These are phyloP conservation scores for Grigorovia humatica DNA, from an alignment of 805 yeast genomes.

Conservation along the genomic window DNA sequence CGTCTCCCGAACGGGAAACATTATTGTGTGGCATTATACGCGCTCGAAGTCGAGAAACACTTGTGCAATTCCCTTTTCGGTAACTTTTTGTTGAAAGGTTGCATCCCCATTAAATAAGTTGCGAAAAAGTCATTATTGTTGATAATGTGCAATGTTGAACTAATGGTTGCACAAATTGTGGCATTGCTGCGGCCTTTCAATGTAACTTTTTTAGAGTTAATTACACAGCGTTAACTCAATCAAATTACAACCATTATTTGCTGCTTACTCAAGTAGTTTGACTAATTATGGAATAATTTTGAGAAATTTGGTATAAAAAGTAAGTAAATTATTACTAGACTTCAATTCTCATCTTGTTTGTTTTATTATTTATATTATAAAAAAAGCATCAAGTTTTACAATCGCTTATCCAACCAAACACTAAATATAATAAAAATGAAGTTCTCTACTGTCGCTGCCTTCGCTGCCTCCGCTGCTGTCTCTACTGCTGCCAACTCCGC, in stretches of 20 bases:
- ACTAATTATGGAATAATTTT: background rate
- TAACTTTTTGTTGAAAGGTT: background rate
- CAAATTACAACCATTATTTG: no score
- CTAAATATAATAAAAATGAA: conserved; percentile 1
- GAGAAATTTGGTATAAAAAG: background rate
- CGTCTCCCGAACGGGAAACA: background rate
- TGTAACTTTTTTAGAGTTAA: background rate
- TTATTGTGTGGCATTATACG: background rate
- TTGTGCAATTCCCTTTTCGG: background rate
- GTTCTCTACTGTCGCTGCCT: conserved; percentile 3
- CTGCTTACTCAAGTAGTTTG: no score
- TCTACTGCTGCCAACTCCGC: conserved; percentile 14
- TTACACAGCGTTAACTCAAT: no score
- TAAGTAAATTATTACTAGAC: no score
- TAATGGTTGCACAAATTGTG: background rate
- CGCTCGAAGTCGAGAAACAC: background rate
- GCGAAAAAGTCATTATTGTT: background rate
- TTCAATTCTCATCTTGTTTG: background rate
- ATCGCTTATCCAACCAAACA: background rate
- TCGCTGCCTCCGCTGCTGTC: conserved; percentile 4
- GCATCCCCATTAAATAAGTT: background rate
- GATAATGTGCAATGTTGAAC: background rate
- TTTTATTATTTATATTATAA: background rate
- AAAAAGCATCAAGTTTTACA: background rate
- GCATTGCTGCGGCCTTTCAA: background rate